Evolutionary conservation across 2,329 filamentous ascomycete genomes (phyloP), one percentile per base, ranked within the genome.

Genomic region (Neopestalotiopsis rosae): DNA sequence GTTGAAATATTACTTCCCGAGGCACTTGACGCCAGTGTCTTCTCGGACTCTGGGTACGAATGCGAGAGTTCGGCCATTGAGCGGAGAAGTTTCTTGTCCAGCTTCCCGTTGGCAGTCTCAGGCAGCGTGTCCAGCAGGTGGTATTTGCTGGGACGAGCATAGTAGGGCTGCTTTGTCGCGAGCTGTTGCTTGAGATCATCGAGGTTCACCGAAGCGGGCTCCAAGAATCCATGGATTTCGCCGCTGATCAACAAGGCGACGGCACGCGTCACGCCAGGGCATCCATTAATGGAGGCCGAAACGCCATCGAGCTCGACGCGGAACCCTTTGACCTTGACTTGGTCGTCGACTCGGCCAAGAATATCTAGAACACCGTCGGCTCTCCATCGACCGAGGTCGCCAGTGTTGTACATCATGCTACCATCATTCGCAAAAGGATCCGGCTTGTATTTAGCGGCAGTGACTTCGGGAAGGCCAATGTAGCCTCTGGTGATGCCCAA

Each of bases 261-360:
- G 32, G 58, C 68, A 45, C 68, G 32, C 13, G 40, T 67, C 20
- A 69, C 65, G 10, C 65, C 61, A 0, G 83, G 79, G 28, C 81
- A 82, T 57, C 81, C 79, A 71, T 82, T 83, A 68, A 87, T 79
- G 13, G 84, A 83, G n/a, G 83, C 78, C 1, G 87, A 82, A 34
- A 90, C 84, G 45, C 88, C 86, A 67, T 89, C 88, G 10, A 90
- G 83, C 75, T 90, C 88, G 61, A 90, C 86, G 30, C 88, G 86
- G 74, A 90, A 89, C 7, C 88, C 88, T 78, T 89, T 88, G 74
- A 90, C 83, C 77, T 90, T 90, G 69, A 90, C 85, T 74, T 90
- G 88, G 69, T 90, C 88, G 72, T 90, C 88, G n/a, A 81, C 81
- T 45, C 88, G 84, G 3, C 88, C 88, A 42, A 88, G 82, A 28